These are phyloP conservation scores for Nicotiana paniculata DNA, from an alignment of 257 asterid genomes.

Conservation along the genomic window DNA sequence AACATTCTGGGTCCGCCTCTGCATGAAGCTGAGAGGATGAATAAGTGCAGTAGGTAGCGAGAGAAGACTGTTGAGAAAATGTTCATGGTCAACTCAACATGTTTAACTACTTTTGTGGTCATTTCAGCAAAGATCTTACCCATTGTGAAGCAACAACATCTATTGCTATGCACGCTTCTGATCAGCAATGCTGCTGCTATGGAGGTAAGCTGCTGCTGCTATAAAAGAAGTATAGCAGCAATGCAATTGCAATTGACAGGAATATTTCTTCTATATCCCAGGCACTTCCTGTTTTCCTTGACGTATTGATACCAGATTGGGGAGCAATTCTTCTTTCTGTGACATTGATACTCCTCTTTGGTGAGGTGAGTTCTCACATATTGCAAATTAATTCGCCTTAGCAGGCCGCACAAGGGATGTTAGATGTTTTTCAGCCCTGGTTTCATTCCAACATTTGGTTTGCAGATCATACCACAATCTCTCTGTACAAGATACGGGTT, in stretches of 20 bases:
- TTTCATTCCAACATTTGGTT: neutral
- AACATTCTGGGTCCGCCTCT: too few relatives aligned
- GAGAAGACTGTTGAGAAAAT: too few relatives aligned
- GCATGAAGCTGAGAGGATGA: too few relatives aligned
- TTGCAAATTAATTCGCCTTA: neutral
- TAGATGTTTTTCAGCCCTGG: neutral
- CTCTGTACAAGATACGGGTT: slow-evolving; percentile 56
- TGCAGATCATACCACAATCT: slow-evolving; percentile 36
- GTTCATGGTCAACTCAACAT: neutral
- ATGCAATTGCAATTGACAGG: neutral
- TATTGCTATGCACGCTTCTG: slow-evolving; percentile 69
- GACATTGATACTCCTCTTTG: slow-evolving; percentile 66
- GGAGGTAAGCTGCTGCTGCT: slow-evolving; percentile 39
- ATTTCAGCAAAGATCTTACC: slow-evolving; percentile 57
- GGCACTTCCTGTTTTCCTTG: slow-evolving; percentile 89
- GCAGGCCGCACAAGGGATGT: neutral
- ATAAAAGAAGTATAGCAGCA: neutral
- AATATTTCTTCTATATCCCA: slow-evolving; percentile 18
- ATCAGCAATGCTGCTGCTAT: slow-evolving; percentile 73
- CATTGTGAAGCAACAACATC: slow-evolving; percentile 61
- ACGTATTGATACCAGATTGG: slow-evolving; percentile 51
- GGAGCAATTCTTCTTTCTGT: slow-evolving; percentile 77
- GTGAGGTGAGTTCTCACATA: slow-evolving; percentile 47
- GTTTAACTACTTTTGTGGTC: neutral
- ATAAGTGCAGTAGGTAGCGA: too few relatives aligned